Conservation (phyloP, 345 rosid genomes). For the Rhizophora mangle region DNA sequence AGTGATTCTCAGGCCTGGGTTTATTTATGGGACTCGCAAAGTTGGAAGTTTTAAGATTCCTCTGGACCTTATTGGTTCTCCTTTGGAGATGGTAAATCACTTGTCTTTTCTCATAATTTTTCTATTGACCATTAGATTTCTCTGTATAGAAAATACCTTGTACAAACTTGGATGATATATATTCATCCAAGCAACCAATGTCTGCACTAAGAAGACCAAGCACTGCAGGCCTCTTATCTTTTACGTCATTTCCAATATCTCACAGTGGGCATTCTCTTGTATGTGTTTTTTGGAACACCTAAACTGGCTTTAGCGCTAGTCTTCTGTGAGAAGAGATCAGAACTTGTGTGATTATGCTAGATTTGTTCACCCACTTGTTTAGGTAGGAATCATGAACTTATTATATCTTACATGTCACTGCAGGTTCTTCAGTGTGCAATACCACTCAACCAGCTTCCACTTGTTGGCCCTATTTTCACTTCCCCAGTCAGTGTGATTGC, state of each 20-base stretch:
- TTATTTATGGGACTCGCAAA: constrained; percentile 82
- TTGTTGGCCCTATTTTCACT: constrained; percentile 50
- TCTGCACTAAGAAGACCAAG: too few relatives aligned
- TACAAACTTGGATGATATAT: background rate
- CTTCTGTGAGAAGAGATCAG: too few relatives aligned
- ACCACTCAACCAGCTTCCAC: constrained; percentile 52
- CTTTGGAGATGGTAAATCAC: constrained; percentile 74
- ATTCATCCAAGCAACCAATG: background rate
- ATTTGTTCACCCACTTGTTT: background rate
- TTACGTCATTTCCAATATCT: too few relatives aligned
- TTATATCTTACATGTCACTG: too few relatives aligned
- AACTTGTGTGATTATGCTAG: too few relatives aligned
- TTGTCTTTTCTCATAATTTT: constrained; percentile 6
- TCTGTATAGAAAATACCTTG: background rate
- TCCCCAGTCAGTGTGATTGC: constrained; percentile 51
- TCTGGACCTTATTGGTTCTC: constrained; percentile 78
- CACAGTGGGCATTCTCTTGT: too few relatives aligned
- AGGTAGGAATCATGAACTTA: too few relatives aligned
- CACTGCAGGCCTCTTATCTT: too few relatives aligned
- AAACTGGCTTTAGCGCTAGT: too few relatives aligned
- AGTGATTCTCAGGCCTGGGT: constrained; percentile 89
- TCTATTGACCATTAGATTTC: background rate
- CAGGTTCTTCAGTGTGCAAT: constrained; percentile 54
- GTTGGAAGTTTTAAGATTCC: constrained; percentile 82
- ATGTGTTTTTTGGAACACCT: too few relatives aligned